Conservation (phyloP, 1,284 basidiomycete species). For the Entoloma clypeatum region DNA sequence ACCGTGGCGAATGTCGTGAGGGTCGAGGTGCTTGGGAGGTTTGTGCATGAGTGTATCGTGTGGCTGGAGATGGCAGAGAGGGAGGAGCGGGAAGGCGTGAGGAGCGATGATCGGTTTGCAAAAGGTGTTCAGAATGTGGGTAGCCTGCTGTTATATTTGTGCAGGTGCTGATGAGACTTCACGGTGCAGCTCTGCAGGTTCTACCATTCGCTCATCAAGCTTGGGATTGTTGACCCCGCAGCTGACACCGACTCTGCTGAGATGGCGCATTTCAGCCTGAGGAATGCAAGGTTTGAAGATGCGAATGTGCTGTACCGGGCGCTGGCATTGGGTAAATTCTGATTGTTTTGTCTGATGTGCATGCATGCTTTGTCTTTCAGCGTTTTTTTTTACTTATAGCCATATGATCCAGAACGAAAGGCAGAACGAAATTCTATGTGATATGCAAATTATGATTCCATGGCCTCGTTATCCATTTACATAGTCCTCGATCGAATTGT, state of each 20-base stretch:
- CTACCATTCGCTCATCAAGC: conserved; percentile 63
- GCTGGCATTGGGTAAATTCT: conserved; percentile 40
- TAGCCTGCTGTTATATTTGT: conserved; percentile 14
- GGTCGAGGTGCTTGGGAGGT: conserved; percentile 60
- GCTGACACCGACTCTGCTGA: conserved; percentile 66
- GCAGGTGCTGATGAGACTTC: conserved; percentile 6
- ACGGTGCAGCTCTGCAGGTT: conserved; percentile 66
- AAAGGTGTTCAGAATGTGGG: conserved; percentile 67
- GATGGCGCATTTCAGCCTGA: conserved; percentile 69
- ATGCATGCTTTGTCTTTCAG: neutral
- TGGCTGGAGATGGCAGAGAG: conserved; percentile 66
- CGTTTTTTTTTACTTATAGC: too few species aligned
- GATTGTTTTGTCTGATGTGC: neutral
- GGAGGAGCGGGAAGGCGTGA: conserved; percentile 58
- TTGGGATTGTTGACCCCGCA: conserved; percentile 53
- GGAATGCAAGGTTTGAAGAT: conserved; percentile 67
- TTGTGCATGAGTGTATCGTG: conserved; percentile 59
- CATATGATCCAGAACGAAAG: too few species aligned
- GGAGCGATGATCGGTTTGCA: conserved; percentile 67
- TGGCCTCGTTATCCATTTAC: too few species aligned
- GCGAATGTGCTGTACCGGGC: conserved; percentile 66
- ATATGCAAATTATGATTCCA: too few species aligned
- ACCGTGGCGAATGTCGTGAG: conserved; percentile 62
- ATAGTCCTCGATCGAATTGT: too few species aligned
- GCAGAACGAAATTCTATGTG: too few species aligned